Base-by-base conservation (phyloP, 2,329 filamentous ascomycete genomes). In the Calonectria pauciramosa region DNA sequence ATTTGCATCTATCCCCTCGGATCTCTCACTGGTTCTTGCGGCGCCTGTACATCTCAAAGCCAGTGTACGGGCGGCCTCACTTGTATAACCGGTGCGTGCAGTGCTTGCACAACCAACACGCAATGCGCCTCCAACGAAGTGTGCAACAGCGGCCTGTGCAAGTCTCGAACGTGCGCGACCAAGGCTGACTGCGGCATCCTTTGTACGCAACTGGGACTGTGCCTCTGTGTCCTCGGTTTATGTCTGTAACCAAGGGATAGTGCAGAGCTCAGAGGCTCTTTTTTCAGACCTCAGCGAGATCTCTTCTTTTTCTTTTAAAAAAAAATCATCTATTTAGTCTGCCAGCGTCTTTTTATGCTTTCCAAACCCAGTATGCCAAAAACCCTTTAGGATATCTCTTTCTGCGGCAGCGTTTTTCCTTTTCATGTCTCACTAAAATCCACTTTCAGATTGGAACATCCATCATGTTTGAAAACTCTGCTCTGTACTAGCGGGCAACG, bases 41-140 rank as follows among this genome's bases (percentile, higher is more conserved):
- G 38, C 6, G 54, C 70, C 11, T 72, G 70, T 10, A 65, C 70
- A 10, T 2, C 47, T 4, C 13, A 65, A 20, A 36, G 54, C 11
- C 65, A 68, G 16, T 72, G 70, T 6, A 30, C 54, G 9, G 14
- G 18, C 3, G 63, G 68, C 23, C 56, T 20, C 3, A 32, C 59
- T 0, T 72, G 70, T 20, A 23, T 56, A 26, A 49, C 28, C 36
- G 70, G 70, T 20, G 6, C 38, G 4, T 72, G 70, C 11, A 6
- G 6, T 2, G 30, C 66, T 14, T 73, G 71, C 14, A 26, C 36
- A 3, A 18, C 30, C 4, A 30, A 23, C 20, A 14, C 34, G 4
- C 47, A 73, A 16, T 73, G 71, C 8, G 18, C 44, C 6, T 41
- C 44, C 41, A 63, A n/a, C 67, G 32, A 70, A 34, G 68, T 70